A percentile compares a stretch with the other conserved stretches of the same genome.
These are phyloP conservation scores for Populus simonii DNA, from an alignment of 345 rosid genomes.

Conservation along the genomic window DNA sequence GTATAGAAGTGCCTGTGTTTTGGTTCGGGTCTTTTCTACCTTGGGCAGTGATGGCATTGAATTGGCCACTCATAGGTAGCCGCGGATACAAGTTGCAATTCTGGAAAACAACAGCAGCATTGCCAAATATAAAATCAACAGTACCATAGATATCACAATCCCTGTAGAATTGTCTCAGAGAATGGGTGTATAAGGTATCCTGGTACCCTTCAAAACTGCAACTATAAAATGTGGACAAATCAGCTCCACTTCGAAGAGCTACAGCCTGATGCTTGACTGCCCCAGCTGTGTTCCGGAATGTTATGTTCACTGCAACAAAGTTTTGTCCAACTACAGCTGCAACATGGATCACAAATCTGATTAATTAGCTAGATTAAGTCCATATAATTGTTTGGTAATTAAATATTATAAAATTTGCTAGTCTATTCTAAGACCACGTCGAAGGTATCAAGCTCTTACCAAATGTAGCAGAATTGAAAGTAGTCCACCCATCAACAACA, in stretches of 20 bases:
- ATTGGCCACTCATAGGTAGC: constrained; percentile 64
- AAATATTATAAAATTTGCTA: not conserved
- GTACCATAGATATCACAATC: constrained; percentile 90
- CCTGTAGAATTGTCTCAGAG: constrained; percentile 76
- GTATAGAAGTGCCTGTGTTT: constrained; percentile 76
- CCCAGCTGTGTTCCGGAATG: constrained; percentile 87
- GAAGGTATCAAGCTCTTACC: constrained; percentile 30
- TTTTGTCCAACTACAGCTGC: constrained; percentile 76
- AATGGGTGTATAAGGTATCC: constrained; percentile 76
- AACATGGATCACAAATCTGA: not conserved
- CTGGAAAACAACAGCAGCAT: constrained; percentile 79
- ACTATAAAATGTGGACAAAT: constrained; percentile 67
- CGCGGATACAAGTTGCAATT: constrained; percentile 73
- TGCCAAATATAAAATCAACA: constrained; percentile 87
- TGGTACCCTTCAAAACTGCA: constrained; percentile 90
- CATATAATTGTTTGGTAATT: not conserved
- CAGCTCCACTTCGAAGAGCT: constrained; percentile 68
- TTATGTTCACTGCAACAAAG: constrained; percentile 75
- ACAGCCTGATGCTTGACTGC: constrained; percentile 84
- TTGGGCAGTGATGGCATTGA: constrained; percentile 86
- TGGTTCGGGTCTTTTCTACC: constrained; percentile 83
- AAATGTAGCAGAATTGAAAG: constrained; percentile 87
- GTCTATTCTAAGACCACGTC: not conserved
- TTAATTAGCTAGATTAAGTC: not conserved
- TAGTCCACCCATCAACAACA: constrained; percentile 81